These are phyloP conservation scores for Globisporangium abappressorium DNA, from an alignment of 352 stramenopile genomes.

Conservation along the genomic window DNA sequence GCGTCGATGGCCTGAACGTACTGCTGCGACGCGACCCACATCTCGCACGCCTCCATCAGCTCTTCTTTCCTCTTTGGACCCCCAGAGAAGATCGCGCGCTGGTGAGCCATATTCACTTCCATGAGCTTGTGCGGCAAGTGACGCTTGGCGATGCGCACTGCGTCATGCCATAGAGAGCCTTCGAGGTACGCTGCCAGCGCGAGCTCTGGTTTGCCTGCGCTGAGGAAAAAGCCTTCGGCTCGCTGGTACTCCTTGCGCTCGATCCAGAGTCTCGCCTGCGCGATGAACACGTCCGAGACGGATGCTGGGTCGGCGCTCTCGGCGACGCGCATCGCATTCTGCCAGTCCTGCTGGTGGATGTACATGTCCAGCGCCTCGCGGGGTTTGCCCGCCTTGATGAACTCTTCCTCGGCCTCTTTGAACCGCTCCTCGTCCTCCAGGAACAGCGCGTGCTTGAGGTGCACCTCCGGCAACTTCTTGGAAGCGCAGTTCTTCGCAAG, in stretches of 20 bases:
- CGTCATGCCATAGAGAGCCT: constrained; percentile 85
- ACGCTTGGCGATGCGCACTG: constrained; percentile 85
- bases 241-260: constrained; percentile 83
- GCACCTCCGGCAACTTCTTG: constrained; percentile 90
- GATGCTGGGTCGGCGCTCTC: constrained; percentile 88
- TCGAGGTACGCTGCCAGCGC: constrained; percentile 87
- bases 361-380: constrained; percentile 96
- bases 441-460: constrained; percentile 92
- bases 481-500: constrained; percentile 79
- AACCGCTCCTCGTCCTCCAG: constrained; percentile 94
- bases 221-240: constrained; percentile 90
- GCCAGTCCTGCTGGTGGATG: constrained; percentile 92
- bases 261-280: constrained; percentile 84
- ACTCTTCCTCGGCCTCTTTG: constrained; percentile 90
- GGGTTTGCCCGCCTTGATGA: constrained; percentile 91
- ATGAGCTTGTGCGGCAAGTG: constrained; percentile 92
- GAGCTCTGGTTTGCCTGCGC: constrained; percentile 89
- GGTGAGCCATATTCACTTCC: constrained; percentile 87
- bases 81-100: constrained; percentile 76
- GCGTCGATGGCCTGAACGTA: constrained; percentile 91
- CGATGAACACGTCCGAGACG: constrained; percentile 90
- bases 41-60: constrained; percentile 81
- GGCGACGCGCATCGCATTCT: constrained; percentile 89
- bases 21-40: constrained; percentile 86
- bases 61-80: constrained; percentile 78